Percentiles rank a stretch among this genome's conserved stretches.
Conservation (phyloP, 1,139 yeast species). For the Yamadazyma blattariae region DNA sequence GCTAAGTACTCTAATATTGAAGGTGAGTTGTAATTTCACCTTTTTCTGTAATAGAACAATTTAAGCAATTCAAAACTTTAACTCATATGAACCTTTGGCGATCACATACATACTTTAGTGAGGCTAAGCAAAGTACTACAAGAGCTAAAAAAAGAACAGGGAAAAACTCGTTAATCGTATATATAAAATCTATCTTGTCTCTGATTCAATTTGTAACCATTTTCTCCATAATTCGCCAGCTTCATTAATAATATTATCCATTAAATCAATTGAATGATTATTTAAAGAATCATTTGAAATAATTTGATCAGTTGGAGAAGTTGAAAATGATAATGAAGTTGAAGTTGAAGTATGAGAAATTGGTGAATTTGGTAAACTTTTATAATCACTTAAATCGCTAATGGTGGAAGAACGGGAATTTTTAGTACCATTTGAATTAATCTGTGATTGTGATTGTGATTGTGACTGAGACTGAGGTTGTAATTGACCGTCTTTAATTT, state of each 20-base stretch:
- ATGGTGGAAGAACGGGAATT: slow-evolving; percentile 14
- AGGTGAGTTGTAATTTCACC: too few species aligned
- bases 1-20: too few species aligned
- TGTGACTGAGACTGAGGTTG: neutral
- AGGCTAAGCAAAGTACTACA: too few species aligned
- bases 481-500: slow-evolving; percentile 1
- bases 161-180: slow-evolving; percentile 7
- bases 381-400: slow-evolving; percentile 7
- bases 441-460: neutral
- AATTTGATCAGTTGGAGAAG: slow-evolving; percentile 12
- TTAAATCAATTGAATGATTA: slow-evolving; percentile 48
- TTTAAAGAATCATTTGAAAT: slow-evolving; percentile 35
- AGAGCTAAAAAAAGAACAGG: too few species aligned
- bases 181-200: slow-evolving; percentile 2
- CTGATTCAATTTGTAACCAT: slow-evolving; percentile 67
- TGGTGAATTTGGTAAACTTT: slow-evolving; percentile 5
- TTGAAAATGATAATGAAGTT: slow-evolving; percentile 5
- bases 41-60: too few species aligned
- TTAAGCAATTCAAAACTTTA: too few species aligned
- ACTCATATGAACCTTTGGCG: too few species aligned
- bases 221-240: slow-evolving; percentile 90
- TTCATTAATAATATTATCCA: slow-evolving; percentile 68
- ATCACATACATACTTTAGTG: too few species aligned
- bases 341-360: slow-evolving; percentile 6
- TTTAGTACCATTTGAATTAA: slow-evolving; percentile 4